Evolutionary conservation across 2,329 filamentous ascomycete species (phyloP).

Genomic region (Zasmidium cellare): DNA sequence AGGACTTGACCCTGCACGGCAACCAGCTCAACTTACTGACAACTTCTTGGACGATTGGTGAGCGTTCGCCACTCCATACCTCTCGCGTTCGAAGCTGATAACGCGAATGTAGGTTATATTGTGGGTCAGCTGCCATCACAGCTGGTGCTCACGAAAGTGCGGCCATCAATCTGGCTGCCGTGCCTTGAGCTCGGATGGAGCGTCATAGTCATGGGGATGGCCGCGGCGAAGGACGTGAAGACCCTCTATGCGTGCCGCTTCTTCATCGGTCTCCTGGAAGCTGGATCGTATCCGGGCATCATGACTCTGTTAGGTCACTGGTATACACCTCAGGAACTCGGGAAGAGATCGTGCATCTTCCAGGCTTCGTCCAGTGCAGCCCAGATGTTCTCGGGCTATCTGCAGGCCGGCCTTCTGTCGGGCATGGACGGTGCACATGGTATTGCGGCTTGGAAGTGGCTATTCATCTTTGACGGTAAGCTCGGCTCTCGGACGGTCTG

Average conservation of each 20-base stretch:
- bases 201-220: constrained; percentile 16
- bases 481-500: constrained; percentile 4
- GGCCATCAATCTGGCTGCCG: constrained; percentile 13
- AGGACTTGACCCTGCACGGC: constrained; percentile 38
- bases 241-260: no score
- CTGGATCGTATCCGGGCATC: constrained; percentile 19
- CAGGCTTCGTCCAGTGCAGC: constrained; percentile 49
- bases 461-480: no score
- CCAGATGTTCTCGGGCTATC: constrained; percentile 53
- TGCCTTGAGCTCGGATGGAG: constrained; percentile 13
- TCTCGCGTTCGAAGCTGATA: no score
- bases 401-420: constrained; percentile 58
- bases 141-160: constrained; percentile 8
- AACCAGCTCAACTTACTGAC: constrained; percentile 39
- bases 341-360: constrained; percentile 55
- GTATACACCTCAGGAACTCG: constrained; percentile 53
- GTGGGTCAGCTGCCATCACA: constrained; percentile 13
- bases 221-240: no score
- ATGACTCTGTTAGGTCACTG: constrained; percentile 54
- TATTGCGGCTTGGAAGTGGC: constrained; percentile 46
- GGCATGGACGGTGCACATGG: no score
- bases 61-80: no score
- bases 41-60: no score
- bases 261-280: constrained; percentile 14
- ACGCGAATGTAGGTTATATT: constrained; percentile 17